Conservation (phyloP, 106 monocot genomes). For the Dendrobium huoshanense region DNA sequence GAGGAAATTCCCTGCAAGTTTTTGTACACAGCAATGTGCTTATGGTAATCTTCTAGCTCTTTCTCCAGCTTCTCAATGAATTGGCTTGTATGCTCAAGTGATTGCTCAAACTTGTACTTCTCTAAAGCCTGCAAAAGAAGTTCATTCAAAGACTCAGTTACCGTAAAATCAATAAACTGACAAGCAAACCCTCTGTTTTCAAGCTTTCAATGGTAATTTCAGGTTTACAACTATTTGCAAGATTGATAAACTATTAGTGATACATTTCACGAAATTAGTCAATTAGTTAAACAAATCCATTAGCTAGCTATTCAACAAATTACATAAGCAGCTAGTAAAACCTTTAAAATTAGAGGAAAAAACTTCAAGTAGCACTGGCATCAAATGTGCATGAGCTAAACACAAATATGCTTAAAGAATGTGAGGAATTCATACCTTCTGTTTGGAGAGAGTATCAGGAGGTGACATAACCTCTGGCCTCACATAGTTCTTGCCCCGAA, state of each 20-base stretch:
- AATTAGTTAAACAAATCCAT: neutral
- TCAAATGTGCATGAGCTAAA: neutral
- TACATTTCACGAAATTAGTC: neutral
- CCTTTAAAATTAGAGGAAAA: neutral
- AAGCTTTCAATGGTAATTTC: neutral
- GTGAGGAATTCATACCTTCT: constrained; percentile 36
- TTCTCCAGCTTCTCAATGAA: constrained; percentile 74
- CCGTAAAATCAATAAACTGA: neutral
- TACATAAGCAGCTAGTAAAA: neutral
- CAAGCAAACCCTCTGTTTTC: neutral
- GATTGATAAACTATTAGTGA: neutral
- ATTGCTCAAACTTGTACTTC: constrained; percentile 83
- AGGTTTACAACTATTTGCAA: neutral
- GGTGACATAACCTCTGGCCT: constrained; percentile 75
- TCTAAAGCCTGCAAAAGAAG: constrained; percentile 59
- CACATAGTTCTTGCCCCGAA: constrained; percentile 87
- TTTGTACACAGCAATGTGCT: constrained; percentile 56
- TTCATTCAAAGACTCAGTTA: neutral
- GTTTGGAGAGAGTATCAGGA: constrained; percentile 71
- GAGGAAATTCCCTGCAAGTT: constrained; percentile 10
- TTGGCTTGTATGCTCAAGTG: constrained; percentile 80
- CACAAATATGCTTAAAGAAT: neutral
- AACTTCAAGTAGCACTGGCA: neutral
- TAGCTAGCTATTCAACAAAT: neutral
- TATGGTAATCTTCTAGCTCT: constrained; percentile 75